Base-by-base conservation (phyloP, 768 basidiomycete genomes). In the Boletus edulis region DNA sequence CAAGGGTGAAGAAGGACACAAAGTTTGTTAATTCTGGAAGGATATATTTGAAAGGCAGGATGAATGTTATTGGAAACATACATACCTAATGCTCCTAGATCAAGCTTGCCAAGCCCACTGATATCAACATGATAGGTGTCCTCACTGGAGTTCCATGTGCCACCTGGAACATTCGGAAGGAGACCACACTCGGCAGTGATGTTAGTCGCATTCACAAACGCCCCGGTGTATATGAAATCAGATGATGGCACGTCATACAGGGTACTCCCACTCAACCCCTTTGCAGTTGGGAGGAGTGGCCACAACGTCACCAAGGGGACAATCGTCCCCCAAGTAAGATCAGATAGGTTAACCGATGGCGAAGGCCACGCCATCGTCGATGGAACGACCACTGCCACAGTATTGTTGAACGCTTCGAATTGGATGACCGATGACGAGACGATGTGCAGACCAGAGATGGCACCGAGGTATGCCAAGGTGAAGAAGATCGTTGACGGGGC, bases 381-480 rank as follows among this genome's bases (percentile, higher is more conserved):
- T 6, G 46, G 46, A 1, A 47, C 46, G n/a, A 15, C 13, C 2
- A 9, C 15, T 5, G 32, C 22, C 12, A 47, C 18, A 2, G 46
- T 47, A 20, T 47, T 35, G 34, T 47, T 47, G 34, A 35, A 47
- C 6, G 20, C 1, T 24, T 47, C 34, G 34, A 47, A 47, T 5
- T 47, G 46, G 14, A 47, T 24, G 20, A 47, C 20, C 1, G 46
- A 35, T 9, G 46, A 35, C 5, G 46, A 47, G 34, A 37, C 5
- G 41, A 69, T 54, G 49, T 69, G 67, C 0, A 69, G 56, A 5
- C 45, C 58, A 3, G 54, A 46, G 29, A 69, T 58, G 15, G 35
- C 35, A 10, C 14, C 13, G 35, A 47, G 22, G 22, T 38, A 47
- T 1, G 15, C 5, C 47, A 55, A 2, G 22, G 35, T 41, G 3